Conservation (phyloP, 2,329 filamentous ascomycete species). For the Fusarium incarnatum region DNA sequence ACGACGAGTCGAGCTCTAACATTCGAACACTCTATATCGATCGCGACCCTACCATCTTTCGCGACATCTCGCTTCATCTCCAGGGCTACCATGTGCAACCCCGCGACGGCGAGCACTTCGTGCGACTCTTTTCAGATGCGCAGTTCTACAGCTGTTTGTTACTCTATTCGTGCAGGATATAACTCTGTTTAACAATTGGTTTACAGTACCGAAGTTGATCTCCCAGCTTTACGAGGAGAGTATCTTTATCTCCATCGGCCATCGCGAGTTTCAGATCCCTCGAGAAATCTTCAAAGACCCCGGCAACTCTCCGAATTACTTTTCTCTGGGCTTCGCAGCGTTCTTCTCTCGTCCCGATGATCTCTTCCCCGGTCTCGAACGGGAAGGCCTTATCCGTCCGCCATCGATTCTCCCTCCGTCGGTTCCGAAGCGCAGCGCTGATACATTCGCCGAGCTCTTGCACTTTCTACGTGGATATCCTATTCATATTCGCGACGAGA, state of each 20-base stretch:
- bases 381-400: conserved; percentile 82
- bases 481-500: conserved; percentile 78
- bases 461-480: conserved; percentile 87
- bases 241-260: conserved; percentile 92
- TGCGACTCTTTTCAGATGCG: conserved; percentile 91
- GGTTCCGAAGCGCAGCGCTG: conserved; percentile 83
- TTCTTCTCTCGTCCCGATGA: conserved; percentile 86
- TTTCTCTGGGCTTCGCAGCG: conserved; percentile 87
- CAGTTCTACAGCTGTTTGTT: conserved; percentile 88
- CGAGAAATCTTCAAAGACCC: conserved; percentile 86
- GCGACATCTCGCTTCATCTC: conserved; percentile 88
- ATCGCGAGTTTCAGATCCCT: conserved; percentile 88
- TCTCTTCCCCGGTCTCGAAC: conserved; percentile 86
- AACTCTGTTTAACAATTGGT: neutral
- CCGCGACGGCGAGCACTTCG: conserved; percentile 85
- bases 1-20: conserved; percentile 60
- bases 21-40: conserved; percentile 94
- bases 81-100: conserved; percentile 92
- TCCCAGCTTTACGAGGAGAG: conserved; percentile 91
- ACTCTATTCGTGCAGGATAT: neutral
- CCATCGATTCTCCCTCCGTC: conserved; percentile 86
- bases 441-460: conserved; percentile 84
- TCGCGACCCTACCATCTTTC: conserved; percentile 88
- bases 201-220: conserved; percentile 83
- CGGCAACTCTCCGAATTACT: conserved; percentile 95